These are phyloP conservation scores for Stemphylium lycopersici DNA, from an alignment of 2,329 filamentous ascomycete genomes.

Conservation along the genomic window DNA sequence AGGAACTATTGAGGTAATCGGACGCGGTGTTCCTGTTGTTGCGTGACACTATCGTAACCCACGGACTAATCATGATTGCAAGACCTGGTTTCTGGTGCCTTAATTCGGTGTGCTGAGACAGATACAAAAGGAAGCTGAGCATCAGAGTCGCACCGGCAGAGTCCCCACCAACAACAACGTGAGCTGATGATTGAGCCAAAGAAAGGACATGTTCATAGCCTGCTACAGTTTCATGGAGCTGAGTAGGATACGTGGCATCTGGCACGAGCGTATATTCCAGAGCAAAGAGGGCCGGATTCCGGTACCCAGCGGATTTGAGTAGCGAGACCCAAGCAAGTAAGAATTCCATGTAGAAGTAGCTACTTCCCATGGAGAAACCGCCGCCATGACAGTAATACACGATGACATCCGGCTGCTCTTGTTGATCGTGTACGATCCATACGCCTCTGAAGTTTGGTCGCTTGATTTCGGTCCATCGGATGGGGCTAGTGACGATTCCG, in stretches of 20 bases:
- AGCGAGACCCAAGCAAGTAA: conserved; percentile 73
- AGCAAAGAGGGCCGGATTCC: conserved; percentile 78
- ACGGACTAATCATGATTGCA: conserved; percentile 79
- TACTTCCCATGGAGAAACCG: conserved; percentile 82
- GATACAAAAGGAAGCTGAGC: conserved; percentile 72
- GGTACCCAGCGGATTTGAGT: conserved; percentile 68
- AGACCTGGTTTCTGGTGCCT: conserved; percentile 61
- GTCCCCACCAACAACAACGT: conserved; percentile 76
- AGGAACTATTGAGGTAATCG: conserved; percentile 74
- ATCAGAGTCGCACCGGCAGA: conserved; percentile 79
- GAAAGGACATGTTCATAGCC: conserved; percentile 75
- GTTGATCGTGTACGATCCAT: conserved; percentile 70
- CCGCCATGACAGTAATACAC: conserved; percentile 84
- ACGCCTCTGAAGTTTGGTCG: conserved; percentile 66
- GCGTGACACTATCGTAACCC: conserved; percentile 74
- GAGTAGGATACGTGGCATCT: conserved; percentile 73
- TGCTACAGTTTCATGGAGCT: conserved; percentile 71
- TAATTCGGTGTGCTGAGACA: conserved; percentile 59
- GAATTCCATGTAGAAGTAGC: conserved; percentile 83
- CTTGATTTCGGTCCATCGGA: conserved; percentile 67
- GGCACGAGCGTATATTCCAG: conserved; percentile 83
- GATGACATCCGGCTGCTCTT: conserved; percentile 72
- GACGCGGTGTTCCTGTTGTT: conserved; percentile 71
- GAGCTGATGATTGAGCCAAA: conserved; percentile 62
- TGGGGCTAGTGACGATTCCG: conserved; percentile 66